Evolutionary conservation across 306 rosid genomes (phyloP).

Genomic region (Prunus dulcis): DNA sequence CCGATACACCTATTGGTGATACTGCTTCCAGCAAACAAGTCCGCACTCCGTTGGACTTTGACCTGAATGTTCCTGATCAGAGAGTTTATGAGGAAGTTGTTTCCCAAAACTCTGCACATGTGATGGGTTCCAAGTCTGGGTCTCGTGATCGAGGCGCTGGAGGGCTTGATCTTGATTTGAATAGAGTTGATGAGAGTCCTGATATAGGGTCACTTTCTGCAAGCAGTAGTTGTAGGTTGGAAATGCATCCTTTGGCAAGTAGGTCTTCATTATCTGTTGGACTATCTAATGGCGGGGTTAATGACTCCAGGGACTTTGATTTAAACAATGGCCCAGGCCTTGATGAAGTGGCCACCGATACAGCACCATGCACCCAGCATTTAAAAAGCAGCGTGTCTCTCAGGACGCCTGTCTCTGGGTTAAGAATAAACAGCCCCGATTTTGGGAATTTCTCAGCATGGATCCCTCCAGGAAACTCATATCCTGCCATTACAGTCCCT

Average conservation of each 20-base stretch:
- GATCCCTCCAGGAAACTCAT: constrained; percentile 72
- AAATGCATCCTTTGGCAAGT: constrained; percentile 46
- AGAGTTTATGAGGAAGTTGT: constrained; percentile 61
- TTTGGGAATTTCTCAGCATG: constrained; percentile 75
- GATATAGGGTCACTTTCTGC: constrained; percentile 46
- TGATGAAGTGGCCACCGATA: constrained; percentile 64
- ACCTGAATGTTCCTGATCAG: constrained; percentile 74
- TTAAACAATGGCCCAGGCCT: constrained; percentile 89
- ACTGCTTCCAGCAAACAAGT: constrained; percentile 43
- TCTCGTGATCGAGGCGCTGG: constrained; percentile 54
- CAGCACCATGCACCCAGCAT: constrained; percentile 52
- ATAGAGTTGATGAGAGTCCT: constrained; percentile 66
- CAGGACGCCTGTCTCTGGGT: constrained; percentile 46
- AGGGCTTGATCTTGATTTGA: constrained; percentile 90
- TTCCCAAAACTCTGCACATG: constrained; percentile 35
- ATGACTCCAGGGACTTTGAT: constrained; percentile 75
- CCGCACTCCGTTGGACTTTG: constrained; percentile 80
- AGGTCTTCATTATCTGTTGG: constrained; percentile 62
- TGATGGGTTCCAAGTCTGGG: constrained; percentile 31
- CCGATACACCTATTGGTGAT: constrained; percentile 40
- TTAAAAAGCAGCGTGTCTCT: constrained; percentile 43
- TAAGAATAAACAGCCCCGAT: constrained; percentile 57
- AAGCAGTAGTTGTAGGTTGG: constrained; percentile 41
- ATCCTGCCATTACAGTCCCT: constrained; percentile 66
- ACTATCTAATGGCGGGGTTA: constrained; percentile 53